These are phyloP conservation scores for Podospora pseudopauciseta DNA, from an alignment of 495 filamentous ascomycete genomes.

Conservation along the genomic window DNA sequence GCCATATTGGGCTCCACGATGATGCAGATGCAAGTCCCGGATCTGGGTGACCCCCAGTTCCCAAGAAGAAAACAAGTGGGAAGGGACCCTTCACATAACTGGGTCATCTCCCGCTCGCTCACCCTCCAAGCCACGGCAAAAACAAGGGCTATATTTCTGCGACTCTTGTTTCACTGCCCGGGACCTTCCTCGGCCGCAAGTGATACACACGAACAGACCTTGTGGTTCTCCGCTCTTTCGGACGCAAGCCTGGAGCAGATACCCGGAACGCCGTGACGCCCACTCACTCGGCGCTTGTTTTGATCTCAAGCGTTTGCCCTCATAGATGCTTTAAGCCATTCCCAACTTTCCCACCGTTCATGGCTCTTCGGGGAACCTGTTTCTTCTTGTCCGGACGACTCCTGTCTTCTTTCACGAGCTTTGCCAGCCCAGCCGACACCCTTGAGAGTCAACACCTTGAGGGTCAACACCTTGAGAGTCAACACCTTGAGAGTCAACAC, in stretches of 20 bases:
- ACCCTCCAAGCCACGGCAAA: not conserved
- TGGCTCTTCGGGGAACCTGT: not conserved
- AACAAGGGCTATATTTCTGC: not conserved
- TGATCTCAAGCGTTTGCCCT: not conserved
- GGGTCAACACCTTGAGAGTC: not conserved
- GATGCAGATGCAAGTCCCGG: not conserved
- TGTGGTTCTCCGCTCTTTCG: slow-evolving; percentile 2
- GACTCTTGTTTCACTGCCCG: not conserved
- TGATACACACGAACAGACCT: not conserved
- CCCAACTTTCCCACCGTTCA: not conserved
- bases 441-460: not conserved
- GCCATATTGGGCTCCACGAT: slow-evolving; percentile 6
- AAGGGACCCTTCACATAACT: not conserved
- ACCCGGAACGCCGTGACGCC: slow-evolving; percentile 9
- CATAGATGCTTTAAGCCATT: not conserved
- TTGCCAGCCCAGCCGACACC: not conserved
- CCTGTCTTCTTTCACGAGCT: not conserved
- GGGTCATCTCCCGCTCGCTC: not conserved
- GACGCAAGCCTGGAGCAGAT: slow-evolving; percentile 11
- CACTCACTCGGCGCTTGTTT: slow-evolving; percentile 5
- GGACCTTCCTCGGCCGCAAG: not conserved
- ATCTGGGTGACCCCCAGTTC: slow-evolving; percentile 3
- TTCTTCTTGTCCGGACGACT: too few species aligned
- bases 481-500: not conserved
- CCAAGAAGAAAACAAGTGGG: not conserved